phyloP scores from a whole-genome alignment of 805 yeast species.

The Metschnikowia sp. region DNA sequence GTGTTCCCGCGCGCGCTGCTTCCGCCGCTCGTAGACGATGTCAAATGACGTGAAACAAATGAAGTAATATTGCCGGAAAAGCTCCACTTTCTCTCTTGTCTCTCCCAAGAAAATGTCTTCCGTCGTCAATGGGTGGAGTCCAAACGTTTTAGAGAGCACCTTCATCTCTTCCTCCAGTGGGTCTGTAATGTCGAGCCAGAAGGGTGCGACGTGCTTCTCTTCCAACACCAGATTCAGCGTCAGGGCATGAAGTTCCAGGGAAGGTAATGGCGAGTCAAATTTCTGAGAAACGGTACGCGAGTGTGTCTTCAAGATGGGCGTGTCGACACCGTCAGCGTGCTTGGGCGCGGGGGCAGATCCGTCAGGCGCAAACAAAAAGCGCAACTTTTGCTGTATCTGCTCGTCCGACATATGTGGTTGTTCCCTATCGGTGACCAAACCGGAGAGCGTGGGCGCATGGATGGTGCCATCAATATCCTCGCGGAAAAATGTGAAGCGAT shows the following conservation, averaged over 20 bases:
- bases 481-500: constrained; percentile 87
- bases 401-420: constrained; percentile 10
- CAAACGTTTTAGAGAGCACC: constrained; percentile 82
- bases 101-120: constrained; percentile 94
- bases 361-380: constrained; percentile 6
- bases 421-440: constrained; percentile 37
- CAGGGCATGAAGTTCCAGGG: constrained; percentile 1
- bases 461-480: constrained; percentile 87
- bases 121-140: constrained; percentile 93
- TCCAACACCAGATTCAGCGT: constrained; percentile 13
- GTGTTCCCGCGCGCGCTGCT: constrained; percentile 46
- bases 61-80: constrained; percentile 85
- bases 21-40: constrained; percentile 70
- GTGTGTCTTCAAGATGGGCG: neutral
- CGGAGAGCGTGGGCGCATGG: constrained; percentile 85
- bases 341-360: constrained; percentile 1
- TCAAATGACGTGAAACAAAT: constrained; percentile 70
- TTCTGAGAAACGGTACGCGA: constrained; percentile 4
- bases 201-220: constrained; percentile 25
- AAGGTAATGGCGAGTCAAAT: constrained; percentile 4
- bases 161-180: constrained; percentile 98
- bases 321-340: neutral
- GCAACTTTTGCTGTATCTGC: constrained; percentile 9
- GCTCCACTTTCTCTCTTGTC: constrained; percentile 90
- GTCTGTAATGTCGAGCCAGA: constrained; percentile 86